A percentile compares a stretch with the other conserved stretches of the same genome.
Conservation (phyloP, 2,329 filamentous ascomycete genomes). For the Penicillium brasilianum region DNA sequence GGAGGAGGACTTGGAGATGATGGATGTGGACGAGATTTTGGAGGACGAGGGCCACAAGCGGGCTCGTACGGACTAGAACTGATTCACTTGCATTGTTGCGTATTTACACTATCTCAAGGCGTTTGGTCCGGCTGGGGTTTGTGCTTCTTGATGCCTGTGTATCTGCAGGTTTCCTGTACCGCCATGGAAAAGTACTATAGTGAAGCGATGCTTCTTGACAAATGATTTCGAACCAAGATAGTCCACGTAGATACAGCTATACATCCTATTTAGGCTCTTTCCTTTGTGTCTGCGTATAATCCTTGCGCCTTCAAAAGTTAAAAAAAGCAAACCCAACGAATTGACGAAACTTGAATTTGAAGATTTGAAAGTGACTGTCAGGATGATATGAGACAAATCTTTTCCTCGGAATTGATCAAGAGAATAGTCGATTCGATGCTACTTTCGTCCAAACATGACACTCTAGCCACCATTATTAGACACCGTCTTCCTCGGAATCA, state of each 20-base stretch:
- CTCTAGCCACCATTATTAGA: too few species aligned
- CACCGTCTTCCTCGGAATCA: too few species aligned
- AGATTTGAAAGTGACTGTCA: neutral
- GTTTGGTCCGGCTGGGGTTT: conserved; percentile 35
- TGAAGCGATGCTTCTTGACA: conserved; percentile 4
- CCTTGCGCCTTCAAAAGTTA: neutral
- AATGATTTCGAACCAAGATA: neutral
- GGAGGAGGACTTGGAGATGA: conserved; percentile 49
- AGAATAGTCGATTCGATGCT: too few species aligned
- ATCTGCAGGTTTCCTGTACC: conserved; percentile 25
- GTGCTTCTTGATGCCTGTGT: conserved; percentile 29
- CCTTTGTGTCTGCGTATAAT: neutral
- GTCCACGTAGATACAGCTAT: neutral
- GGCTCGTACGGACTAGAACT: conserved; percentile 35
- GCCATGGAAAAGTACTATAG: conserved; percentile 28
- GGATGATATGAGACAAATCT: too few species aligned
- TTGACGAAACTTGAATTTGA: neutral
- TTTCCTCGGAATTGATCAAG: too few species aligned
- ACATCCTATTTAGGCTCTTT: neutral
- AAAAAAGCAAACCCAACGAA: neutral
- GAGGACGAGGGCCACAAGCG: conserved; percentile 44
- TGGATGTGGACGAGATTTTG: conserved; percentile 50
- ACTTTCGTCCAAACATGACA: too few species aligned
- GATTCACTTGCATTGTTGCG: conserved; percentile 30
- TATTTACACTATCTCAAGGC: conserved; percentile 29